Evolutionary conservation across 2,329 filamentous ascomycete species (phyloP).

Genomic region (Fusarium sp.): DNA sequence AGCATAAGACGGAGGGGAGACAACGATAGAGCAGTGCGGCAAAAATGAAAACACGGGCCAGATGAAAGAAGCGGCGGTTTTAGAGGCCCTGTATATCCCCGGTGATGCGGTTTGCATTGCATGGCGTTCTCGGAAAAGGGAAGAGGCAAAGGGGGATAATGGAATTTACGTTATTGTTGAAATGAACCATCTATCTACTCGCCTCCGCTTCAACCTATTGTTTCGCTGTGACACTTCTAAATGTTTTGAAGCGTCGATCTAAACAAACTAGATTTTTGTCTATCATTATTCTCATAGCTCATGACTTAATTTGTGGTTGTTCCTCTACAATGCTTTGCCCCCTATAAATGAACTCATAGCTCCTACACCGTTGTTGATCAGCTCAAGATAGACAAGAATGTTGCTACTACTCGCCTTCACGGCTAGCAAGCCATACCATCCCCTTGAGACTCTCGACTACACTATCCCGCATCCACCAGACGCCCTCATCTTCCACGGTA

Average conservation of each 20-base stretch:
- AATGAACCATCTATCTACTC: constrained; percentile 47
- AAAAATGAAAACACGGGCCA: constrained; percentile 33
- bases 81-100: constrained; percentile 50
- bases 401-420: constrained; percentile 52
- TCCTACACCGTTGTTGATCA: background rate
- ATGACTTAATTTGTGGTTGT: constrained; percentile 30
- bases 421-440: constrained; percentile 65
- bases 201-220: constrained; percentile 21
- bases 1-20: constrained; percentile 23
- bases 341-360: background rate
- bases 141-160: constrained; percentile 51
- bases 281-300: constrained; percentile 39
- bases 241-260: background rate
- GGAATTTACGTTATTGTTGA: constrained; percentile 51
- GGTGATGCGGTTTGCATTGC: constrained; percentile 58
- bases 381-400: background rate
- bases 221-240: constrained; percentile 10
- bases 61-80: constrained; percentile 37
- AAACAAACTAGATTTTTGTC: constrained; percentile 25
- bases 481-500: constrained; percentile 49
- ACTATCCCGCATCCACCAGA: constrained; percentile 69
- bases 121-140: constrained; percentile 56
- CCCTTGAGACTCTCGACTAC: constrained; percentile 69
- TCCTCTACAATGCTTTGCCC: background rate
- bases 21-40: constrained; percentile 38